phyloP scores from a whole-genome alignment of 2,329 filamentous ascomycete genomes.

The Neonectria sp. region DNA sequence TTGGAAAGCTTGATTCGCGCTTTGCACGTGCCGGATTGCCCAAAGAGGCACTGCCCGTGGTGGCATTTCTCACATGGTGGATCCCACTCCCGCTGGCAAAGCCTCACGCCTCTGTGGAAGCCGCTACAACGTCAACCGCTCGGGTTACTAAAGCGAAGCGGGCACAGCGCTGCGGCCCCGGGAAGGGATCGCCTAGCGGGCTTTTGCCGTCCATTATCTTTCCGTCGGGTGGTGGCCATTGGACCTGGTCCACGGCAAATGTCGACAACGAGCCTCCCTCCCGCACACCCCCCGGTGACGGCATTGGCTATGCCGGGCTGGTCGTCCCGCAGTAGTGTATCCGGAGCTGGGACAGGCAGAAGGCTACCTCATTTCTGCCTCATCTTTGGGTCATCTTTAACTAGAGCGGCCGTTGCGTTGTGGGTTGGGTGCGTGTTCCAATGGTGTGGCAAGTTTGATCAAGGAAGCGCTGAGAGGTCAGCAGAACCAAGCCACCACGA shows the following conservation, averaged over 20 bases:
- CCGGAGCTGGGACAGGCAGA: too few species aligned
- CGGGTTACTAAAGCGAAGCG: not conserved
- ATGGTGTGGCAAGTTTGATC: not conserved
- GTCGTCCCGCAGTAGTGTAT: not conserved
- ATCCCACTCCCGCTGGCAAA: not conserved
- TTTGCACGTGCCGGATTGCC: slow-evolving; percentile 11
- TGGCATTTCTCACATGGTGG: not conserved
- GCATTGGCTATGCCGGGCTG: not conserved
- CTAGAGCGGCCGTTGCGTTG: too few species aligned
- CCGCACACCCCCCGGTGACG: not conserved
- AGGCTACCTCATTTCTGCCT: not conserved
- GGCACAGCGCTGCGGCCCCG: not conserved
- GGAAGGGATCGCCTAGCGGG: not conserved
- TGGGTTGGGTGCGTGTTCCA: too few species aligned
- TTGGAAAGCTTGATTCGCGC: slow-evolving; percentile 5
- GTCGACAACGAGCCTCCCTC: not conserved
- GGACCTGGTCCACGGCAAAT: not conserved
- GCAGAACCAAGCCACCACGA: not conserved
- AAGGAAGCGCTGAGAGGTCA: slow-evolving; percentile 3
- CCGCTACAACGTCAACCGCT: not conserved
- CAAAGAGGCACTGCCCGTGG: not conserved
- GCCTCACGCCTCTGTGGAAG: not conserved
- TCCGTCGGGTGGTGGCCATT: not conserved
- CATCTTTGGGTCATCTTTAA: not conserved
- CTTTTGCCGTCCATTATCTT: too few species aligned